These are phyloP conservation scores for Dendrobium huoshanense DNA, from an alignment of 106 monocot species.

Conservation along the genomic window DNA sequence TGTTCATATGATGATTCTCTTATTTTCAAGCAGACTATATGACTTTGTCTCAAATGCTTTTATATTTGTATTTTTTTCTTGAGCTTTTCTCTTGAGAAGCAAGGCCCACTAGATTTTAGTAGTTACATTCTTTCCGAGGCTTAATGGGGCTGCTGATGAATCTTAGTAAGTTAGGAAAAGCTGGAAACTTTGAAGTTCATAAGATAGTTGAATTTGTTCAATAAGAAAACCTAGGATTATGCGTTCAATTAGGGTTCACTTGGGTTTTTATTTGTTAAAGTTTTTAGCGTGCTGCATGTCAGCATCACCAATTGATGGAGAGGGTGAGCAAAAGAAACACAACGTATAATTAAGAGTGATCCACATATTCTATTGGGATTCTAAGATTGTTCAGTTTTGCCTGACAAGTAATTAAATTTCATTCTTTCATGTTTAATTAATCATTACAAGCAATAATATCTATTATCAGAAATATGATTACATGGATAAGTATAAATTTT, in stretches of 20 bases:
- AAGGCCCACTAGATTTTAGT: background rate
- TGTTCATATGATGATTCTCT: background rate
- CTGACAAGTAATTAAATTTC: too few relatives aligned
- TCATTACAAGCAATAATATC: too few relatives aligned
- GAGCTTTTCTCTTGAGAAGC: background rate
- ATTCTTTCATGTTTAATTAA: too few relatives aligned
- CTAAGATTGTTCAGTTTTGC: too few relatives aligned
- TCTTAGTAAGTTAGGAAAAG: background rate
- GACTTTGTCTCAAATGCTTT: background rate
- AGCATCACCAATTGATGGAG: background rate
- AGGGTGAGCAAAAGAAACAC: too few relatives aligned
- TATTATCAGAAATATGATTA: too few relatives aligned
- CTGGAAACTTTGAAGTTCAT: background rate
- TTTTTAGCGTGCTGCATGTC: background rate
- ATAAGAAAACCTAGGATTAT: background rate
- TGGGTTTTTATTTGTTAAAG: background rate
- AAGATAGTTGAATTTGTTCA: background rate
- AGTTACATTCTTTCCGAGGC: background rate
- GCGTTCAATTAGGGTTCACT: background rate
- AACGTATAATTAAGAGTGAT: too few relatives aligned
- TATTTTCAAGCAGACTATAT: background rate
- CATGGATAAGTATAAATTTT: too few relatives aligned
- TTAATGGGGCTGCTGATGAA: background rate
- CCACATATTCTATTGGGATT: too few relatives aligned
- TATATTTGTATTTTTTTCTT: background rate